These are phyloP conservation scores for Terfezia boudieri DNA, from an alignment of 495 filamentous ascomycete species.

Conservation along the genomic window DNA sequence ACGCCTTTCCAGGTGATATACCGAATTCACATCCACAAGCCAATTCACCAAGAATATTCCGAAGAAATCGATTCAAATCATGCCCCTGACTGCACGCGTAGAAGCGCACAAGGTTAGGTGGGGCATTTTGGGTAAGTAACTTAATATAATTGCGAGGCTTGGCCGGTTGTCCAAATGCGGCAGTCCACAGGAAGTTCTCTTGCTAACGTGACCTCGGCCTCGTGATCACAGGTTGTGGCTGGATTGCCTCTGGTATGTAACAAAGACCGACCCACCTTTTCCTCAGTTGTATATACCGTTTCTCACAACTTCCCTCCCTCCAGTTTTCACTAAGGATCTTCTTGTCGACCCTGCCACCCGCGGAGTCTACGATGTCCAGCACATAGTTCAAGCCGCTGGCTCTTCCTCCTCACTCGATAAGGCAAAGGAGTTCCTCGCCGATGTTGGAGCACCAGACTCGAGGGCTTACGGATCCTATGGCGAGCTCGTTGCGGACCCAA, in stretches of 20 bases:
- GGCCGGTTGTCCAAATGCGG: no score
- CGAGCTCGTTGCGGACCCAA: slow-evolving; percentile 50
- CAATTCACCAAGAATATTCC: no score
- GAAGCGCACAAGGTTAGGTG: no score
- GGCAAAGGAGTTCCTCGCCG: slow-evolving; percentile 48
- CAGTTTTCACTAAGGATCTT: slow-evolving; percentile 66
- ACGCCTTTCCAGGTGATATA: no score
- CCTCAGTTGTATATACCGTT: neutral
- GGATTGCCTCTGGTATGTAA: neutral
- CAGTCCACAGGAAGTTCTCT: no score
- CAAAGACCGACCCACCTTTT: neutral
- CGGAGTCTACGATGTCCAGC: slow-evolving; percentile 47
- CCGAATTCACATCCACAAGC: no score
- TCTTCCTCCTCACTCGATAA: slow-evolving; percentile 49
- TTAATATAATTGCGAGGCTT: no score
- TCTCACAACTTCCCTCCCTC: neutral
- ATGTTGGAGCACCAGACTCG: slow-evolving; percentile 40
- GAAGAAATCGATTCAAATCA: no score
- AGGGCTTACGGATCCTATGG: slow-evolving; percentile 64
- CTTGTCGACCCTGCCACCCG: slow-evolving; percentile 53
- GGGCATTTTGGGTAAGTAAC: no score
- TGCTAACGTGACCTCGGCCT: no score
- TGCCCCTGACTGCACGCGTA: no score
- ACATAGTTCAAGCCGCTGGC: slow-evolving; percentile 59
- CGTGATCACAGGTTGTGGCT: neutral